Conservation (phyloP, 768 basidiomycete species). For the Grammothele lineata region DNA sequence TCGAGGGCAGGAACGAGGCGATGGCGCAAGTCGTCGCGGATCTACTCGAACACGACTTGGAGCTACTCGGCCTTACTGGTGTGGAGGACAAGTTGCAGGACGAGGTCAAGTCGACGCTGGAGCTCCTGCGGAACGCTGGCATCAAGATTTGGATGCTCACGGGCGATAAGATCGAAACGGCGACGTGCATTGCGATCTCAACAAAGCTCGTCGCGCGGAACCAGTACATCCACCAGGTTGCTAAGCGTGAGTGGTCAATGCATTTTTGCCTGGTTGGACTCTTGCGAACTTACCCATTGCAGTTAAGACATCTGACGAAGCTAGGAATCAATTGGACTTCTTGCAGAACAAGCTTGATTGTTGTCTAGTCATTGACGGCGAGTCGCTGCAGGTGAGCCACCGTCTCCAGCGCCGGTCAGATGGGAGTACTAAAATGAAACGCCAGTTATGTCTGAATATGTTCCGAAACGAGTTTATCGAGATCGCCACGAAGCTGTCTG, state of each 20-base stretch:
- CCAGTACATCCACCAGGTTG: slow-evolving; percentile 96
- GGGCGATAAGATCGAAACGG: slow-evolving; percentile 98
- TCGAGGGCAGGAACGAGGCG: slow-evolving; percentile 79
- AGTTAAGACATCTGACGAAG: slow-evolving; percentile 86
- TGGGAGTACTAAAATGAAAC: not conserved
- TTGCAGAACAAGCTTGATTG: slow-evolving; percentile 93
- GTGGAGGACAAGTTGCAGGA: slow-evolving; percentile 99
- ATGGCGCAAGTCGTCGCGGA: slow-evolving; percentile 72
- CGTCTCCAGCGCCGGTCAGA: not conserved
- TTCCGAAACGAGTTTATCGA: slow-evolving; percentile 95
- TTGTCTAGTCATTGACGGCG: slow-evolving; percentile 97
- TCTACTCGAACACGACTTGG: slow-evolving; percentile 83
- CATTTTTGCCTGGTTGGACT: not conserved
- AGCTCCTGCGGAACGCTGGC: slow-evolving; percentile 90
- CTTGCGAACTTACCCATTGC: slow-evolving; percentile 6
- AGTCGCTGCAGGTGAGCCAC: slow-evolving; percentile 79
- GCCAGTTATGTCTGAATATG: slow-evolving; percentile 81
- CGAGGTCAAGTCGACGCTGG: slow-evolving; percentile 90
- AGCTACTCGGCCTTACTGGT: slow-evolving; percentile 92
- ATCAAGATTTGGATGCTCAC: slow-evolving; percentile 99
- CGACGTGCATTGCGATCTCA: slow-evolving; percentile 95
- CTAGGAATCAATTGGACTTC: slow-evolving; percentile 87
- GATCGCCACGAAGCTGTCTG: slow-evolving; percentile 92
- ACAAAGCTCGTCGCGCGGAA: slow-evolving; percentile 94
- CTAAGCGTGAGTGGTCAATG: slow-evolving; percentile 62